Evolutionary conservation across 75 land plant species (phyloP).

Genomic region (Pinus albicaulis): DNA sequence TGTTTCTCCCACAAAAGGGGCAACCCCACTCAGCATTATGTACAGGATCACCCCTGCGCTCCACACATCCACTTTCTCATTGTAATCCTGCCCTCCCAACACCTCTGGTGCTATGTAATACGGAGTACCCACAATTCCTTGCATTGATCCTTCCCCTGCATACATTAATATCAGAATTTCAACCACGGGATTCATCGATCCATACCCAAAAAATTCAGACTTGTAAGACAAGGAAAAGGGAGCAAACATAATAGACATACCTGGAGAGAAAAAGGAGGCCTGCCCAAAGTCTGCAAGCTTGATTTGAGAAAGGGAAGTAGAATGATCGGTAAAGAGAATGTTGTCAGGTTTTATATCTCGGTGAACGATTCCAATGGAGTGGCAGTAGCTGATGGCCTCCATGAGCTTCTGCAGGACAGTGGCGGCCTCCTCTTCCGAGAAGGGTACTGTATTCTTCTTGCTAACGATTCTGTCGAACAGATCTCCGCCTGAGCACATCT

Average conservation of each 20-base stretch:
- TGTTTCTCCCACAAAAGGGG: constrained; percentile 65
- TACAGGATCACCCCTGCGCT: constrained; percentile 72
- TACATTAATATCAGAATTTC: too few species aligned
- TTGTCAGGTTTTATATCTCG: constrained; percentile 72
- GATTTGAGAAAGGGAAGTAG: constrained; percentile 4
- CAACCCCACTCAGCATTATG: constrained; percentile 51
- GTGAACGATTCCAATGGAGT: constrained; percentile 52
- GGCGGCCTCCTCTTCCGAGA: constrained; percentile 45
- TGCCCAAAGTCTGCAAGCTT: constrained; percentile 59
- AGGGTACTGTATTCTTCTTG: neutral
- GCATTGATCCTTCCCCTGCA: constrained; percentile 13
- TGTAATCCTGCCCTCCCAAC: constrained; percentile 44
- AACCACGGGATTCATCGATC: too few species aligned
- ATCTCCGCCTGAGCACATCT: constrained; percentile 18
- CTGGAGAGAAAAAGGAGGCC: constrained; percentile 33
- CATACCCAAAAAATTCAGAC: too few species aligned
- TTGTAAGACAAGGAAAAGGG: too few species aligned
- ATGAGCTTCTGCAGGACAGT: constrained; percentile 23
- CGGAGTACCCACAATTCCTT: constrained; percentile 65
- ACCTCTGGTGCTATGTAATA: constrained; percentile 80
- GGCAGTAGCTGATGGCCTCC: constrained; percentile 39
- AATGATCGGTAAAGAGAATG: constrained; percentile 27
- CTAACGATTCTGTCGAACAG: constrained; percentile 38
- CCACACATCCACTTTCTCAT: constrained; percentile 74
- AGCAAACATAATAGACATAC: neutral